Base-by-base conservation (phyloP, 495 filamentous ascomycete species). In the Penicillium simplicissimum region DNA sequence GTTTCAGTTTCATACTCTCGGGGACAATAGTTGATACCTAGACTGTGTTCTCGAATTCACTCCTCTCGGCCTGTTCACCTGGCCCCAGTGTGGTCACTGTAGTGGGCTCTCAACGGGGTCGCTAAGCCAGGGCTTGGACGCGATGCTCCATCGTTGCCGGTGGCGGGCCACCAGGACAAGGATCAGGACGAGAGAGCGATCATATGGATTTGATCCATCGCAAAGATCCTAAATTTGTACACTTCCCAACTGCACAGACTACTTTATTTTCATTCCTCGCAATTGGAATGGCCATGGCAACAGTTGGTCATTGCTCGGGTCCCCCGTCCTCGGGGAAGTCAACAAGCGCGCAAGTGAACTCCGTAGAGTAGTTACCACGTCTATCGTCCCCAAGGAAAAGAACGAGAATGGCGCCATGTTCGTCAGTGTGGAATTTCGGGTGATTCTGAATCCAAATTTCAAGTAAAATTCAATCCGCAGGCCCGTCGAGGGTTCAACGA, bases 91-190 rank as follows among this genome's bases (percentile, higher is more conserved):
- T 57, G 47, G 17, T 25, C 23, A 25, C 23, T 25, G 23, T 25
- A 25, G 23, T 31, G 38, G 8, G 57, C 23, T 53, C 55, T 8
- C n/a, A 40, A 33, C 53, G 35, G 15, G 36, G 31, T 49, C 45
- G 56, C 56, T 58, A 51, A 58, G 43, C 55, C 55, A 58, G 56
- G 56, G 56, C 56, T 59, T 59, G 23, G 19, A 49, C 45, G 45
- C 45, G 47, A 64, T 58, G 37, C 58, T 65, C 62, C 62, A 60
- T 60, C 49, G 58, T 17, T 59, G 57, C 40, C 57, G 54, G 48
- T 64, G 57, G 62, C 62, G 53, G 37, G 43, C 57, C 51, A 45
- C 48, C 43, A 34, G 51, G 19, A 9, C 33, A 21, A 19, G 25
- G 25, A 51, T 19, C 2, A 13, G 47, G 47, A 47, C 43, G 8